Base-by-base conservation (phyloP, 106 monocot species). In the Amphibolis antarctica region DNA sequence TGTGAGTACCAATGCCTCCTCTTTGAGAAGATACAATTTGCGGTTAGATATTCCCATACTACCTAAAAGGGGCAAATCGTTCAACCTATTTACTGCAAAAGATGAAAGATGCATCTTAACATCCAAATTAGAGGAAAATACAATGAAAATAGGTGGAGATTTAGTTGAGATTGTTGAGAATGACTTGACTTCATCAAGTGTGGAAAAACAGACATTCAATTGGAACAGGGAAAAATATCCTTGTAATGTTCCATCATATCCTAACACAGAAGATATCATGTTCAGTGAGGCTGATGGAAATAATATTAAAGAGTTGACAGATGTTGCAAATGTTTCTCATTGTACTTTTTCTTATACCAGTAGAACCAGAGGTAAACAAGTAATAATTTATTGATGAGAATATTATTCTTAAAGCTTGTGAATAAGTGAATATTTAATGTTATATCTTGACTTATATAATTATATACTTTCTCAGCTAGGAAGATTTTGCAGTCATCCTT, bases 11-110 rank as follows among this genome's bases (percentile, higher is more conserved):
- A 29, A 26, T 12, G 2, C 30, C 19, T 65, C 65, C 29, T 9
- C 29, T 50, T 17, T 9, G 11, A 47, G 50, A 28, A 48, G 18
- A 48, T 51, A 26, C 51, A 51, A 28, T 14, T 55, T 53, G 19
- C 18, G 55, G 44, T 46, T 64, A 9, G 72, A 72, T 64, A 56
- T 72, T 31, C 72, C 72, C 19, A 64, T 72, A 20, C 64, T 46
- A 36, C 26, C 23, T 45, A 54, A 54, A 22, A 29, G 12, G 64
- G 44, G 46, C 10, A 44, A 44, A 4, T 12, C 58, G 26, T 17
- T 17, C 26, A 44, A 24, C 54, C 53, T 44, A 20, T 22, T 45
- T 12, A 21, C 63, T 10, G 51, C 44, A 47, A 46, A 42, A 42
- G 36, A 56, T 6, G 12, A 56, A 12, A 24, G 9, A 26, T 56